A percentile compares a stretch with the other conserved stretches of the same genome.
Conservation (phyloP, 805 yeast genomes). For the Yamadazyma sp. region DNA sequence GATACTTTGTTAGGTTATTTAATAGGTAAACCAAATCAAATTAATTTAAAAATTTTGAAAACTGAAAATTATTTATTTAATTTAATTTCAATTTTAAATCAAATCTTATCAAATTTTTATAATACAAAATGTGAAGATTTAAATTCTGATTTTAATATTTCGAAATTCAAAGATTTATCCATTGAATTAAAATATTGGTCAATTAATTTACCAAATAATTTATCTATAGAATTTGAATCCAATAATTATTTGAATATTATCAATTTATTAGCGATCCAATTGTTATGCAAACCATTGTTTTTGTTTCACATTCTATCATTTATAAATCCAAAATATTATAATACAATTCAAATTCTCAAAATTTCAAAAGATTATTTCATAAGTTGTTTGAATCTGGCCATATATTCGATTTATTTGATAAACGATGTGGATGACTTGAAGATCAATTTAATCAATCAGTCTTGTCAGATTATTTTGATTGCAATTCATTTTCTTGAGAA, state of each 20-base stretch:
- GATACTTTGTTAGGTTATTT: conserved; percentile 3
- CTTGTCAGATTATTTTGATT: conserved; percentile 6
- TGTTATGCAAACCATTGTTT: conserved; percentile 43
- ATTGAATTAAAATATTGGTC: conserved; percentile 34
- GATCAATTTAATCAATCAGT: conserved; percentile 1
- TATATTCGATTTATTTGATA: conserved; percentile 6
- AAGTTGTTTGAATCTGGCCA: conserved; percentile 3
- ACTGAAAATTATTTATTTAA: neutral
- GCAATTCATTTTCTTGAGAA: conserved; percentile 10
- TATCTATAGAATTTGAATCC: neutral
- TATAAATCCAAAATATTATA: conserved; percentile 1
- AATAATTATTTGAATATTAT: conserved; percentile 23
- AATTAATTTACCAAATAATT: conserved; percentile 21
- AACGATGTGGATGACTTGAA: neutral
- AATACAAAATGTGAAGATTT: neutral
- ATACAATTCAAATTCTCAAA: neutral
- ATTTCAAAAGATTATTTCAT: conserved; percentile 3
- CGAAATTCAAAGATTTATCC: conserved; percentile 24
- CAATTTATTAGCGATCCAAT: conserved; percentile 33
- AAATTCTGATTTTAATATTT: conserved; percentile 3
- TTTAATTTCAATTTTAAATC: conserved; percentile 5
- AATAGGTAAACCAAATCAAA: conserved; percentile 4
- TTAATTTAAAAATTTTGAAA: neutral
- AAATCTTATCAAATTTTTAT: conserved; percentile 4
- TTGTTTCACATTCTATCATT: conserved; percentile 20